Evolutionary conservation across 805 yeast genomes (phyloP).

Genomic region (Candida fluviatilis): DNA sequence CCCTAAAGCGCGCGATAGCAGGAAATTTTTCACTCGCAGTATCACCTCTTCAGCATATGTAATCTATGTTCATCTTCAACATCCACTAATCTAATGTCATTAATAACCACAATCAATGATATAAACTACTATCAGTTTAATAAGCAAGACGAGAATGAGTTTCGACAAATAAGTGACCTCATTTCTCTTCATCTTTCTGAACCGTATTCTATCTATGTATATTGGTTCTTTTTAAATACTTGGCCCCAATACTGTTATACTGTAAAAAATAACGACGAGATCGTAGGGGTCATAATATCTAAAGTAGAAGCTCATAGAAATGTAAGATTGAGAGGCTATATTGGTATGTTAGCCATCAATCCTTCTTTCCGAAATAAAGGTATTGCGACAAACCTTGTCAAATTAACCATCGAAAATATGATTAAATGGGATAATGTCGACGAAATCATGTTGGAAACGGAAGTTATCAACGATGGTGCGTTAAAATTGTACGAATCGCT

Average conservation of each 20-base stretch:
- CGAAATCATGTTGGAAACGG: slow-evolving; percentile 92
- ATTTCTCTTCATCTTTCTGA: slow-evolving; percentile 79
- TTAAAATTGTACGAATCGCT: slow-evolving; percentile 63
- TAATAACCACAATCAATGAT: slow-evolving; percentile 13
- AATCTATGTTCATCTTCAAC: too few relatives aligned
- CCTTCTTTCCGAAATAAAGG: slow-evolving; percentile 70
- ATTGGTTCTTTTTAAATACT: slow-evolving; percentile 79
- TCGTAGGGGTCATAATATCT: slow-evolving; percentile 83
- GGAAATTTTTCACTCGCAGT: too few relatives aligned
- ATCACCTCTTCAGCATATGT: too few relatives aligned
- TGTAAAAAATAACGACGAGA: slow-evolving; percentile 40
- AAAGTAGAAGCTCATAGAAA: slow-evolving; percentile 75
- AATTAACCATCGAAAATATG: slow-evolving; percentile 61
- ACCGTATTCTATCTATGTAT: slow-evolving; percentile 92
- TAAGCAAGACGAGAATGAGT: slow-evolving; percentile 30
- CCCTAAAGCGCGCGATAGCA: too few relatives aligned
- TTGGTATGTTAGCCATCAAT: slow-evolving; percentile 92
- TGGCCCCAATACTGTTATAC: slow-evolving; percentile 85
- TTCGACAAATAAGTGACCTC: slow-evolving; percentile 48
- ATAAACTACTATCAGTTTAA: slow-evolving; percentile 21
- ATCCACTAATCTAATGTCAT: too few relatives aligned
- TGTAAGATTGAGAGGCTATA: slow-evolving; percentile 79
- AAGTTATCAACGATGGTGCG: slow-evolving; percentile 74
- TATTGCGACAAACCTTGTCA: slow-evolving; percentile 72
- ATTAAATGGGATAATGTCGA: slow-evolving; percentile 60